These are phyloP conservation scores for Thalassiosira tumida DNA, from an alignment of 352 stramenopile species.

Conservation along the genomic window DNA sequence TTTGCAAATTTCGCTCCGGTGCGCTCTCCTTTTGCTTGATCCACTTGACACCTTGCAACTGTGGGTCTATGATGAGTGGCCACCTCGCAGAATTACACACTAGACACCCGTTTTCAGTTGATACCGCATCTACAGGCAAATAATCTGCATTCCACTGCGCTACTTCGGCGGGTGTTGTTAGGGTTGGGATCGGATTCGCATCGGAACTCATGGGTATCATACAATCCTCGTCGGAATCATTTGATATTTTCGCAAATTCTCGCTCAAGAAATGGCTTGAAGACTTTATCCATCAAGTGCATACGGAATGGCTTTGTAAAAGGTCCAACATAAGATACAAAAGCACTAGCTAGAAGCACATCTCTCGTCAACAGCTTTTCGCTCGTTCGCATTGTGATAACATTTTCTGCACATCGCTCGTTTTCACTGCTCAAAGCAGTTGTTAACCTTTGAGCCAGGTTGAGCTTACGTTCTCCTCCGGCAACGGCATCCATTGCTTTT, in stretches of 20 bases:
- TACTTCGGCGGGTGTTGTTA: slow-evolving; percentile 96
- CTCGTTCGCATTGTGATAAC: slow-evolving; percentile 95
- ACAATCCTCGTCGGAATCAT: slow-evolving; percentile 93
- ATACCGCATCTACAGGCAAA: slow-evolving; percentile 96
- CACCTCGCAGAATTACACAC: slow-evolving; percentile 96
- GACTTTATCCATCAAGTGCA: slow-evolving; percentile 90
- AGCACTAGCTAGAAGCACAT: slow-evolving; percentile 95
- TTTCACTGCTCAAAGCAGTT: slow-evolving; percentile 95
- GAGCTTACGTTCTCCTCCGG: slow-evolving; percentile 94
- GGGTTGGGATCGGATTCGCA: slow-evolving; percentile 95
- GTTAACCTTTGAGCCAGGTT: slow-evolving; percentile 95
- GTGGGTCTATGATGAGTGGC: slow-evolving; percentile 97
- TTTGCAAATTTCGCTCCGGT: slow-evolving; percentile 92
- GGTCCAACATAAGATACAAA: slow-evolving; percentile 98
- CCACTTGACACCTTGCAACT: slow-evolving; percentile 98
- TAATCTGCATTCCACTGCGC: slow-evolving; percentile 97
- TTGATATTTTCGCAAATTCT: slow-evolving; percentile 86
- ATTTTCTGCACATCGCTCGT: slow-evolving; percentile 96
- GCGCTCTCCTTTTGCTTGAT: slow-evolving; percentile 93
- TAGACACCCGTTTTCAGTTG: slow-evolving; percentile 97
- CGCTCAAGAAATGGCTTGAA: slow-evolving; percentile 66
- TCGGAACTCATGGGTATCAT: slow-evolving; percentile 94
- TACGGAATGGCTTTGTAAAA: slow-evolving; percentile 94
- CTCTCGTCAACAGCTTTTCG: slow-evolving; percentile 94
- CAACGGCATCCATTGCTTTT: slow-evolving; percentile 95